Evolutionary conservation across 768 basidiomycete genomes (phyloP), one percentile per base, ranked within the genome.

Genomic region (Suillus hirtellus): DNA sequence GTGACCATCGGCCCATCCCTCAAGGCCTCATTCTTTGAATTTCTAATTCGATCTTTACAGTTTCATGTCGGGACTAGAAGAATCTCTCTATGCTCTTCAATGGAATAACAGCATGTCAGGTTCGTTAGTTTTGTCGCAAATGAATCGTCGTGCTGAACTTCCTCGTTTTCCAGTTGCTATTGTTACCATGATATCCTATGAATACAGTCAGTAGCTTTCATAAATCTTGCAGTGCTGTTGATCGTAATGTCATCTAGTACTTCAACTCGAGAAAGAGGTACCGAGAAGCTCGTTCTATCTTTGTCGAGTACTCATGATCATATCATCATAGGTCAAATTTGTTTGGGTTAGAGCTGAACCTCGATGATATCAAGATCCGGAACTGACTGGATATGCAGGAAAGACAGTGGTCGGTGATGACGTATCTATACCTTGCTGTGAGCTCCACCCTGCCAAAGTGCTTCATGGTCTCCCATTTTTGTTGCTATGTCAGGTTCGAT

Each of bases 251-350:
- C 8, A 19, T 31, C 27, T 12, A 58, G 56, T 58, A 5, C 38
- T 58, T 19, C 42, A 42, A 11, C n/a, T 58, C 6, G 56, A 58
- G 17, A 58, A 58, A 42, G 56, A 58, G 56, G 56, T 58, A 42
- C 27, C 19, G 27, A 3, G 24, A 15, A 31, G 24, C 17, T 27
- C 6, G 1, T 19, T 27, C 12, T 27, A 5, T 42, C 15, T 12
- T 43, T 11, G 56, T 42, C 40, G 11, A 58, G 24, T 12, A 40
- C 56, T 58, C 56, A 58, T 19, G 5, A 58, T 31, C 11, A 42
- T 27, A 27, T 58, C 11, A 40, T 42, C 56, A 17, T 24, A 58
- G 56, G 40, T 42, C 40, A 19, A 17, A 6, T 58, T 24, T 58
- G 56, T 58, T 31, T 58, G 56, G 56, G 56, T 58, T 17, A 42